Evolutionary conservation across 768 basidiomycete genomes (phyloP).

Genomic region (Tulasnella sp.): DNA sequence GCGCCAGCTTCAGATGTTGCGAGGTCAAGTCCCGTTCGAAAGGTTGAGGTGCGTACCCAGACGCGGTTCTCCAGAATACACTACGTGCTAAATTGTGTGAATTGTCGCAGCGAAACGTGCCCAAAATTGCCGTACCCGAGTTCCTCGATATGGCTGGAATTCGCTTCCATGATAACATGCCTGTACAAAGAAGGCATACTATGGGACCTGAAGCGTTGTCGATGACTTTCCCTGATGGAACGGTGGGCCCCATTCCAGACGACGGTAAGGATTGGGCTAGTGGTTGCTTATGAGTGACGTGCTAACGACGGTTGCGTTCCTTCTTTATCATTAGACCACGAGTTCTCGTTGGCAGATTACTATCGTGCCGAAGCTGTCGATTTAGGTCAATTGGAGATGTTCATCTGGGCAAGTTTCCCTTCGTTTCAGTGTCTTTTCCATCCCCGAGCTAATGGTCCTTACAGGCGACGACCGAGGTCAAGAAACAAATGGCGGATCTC

Average conservation of each 20-base stretch:
- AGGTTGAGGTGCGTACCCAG: no score
- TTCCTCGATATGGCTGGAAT: conserved; percentile 27
- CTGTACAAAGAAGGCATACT: conserved; percentile 26
- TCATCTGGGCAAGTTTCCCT: conserved; percentile 14
- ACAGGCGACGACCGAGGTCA: conserved; percentile 15
- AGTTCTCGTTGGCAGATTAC: conserved; percentile 23
- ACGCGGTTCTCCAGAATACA: no score
- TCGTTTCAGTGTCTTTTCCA: neutral
- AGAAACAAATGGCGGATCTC: conserved; percentile 12
- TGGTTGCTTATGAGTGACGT: neutral
- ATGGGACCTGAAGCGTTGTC: neutral
- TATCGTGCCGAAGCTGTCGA: conserved; percentile 19
- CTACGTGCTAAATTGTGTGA: neutral
- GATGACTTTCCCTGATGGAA: conserved; percentile 13
- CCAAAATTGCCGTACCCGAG: conserved; percentile 3
- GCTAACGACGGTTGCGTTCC: neutral
- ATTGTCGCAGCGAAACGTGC: neutral
- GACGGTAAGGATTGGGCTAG: neutral
- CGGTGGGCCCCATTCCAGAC: conserved; percentile 5
- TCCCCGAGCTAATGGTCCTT: neutral
- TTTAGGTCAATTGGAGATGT: conserved; percentile 14
- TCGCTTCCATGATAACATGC: conserved; percentile 26
- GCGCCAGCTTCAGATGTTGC: no score
- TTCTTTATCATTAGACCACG: neutral
- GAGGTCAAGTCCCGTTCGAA: no score